Conservation (phyloP, 176 grass and related monocot genomes). For the Thinopyrum elongatum region DNA sequence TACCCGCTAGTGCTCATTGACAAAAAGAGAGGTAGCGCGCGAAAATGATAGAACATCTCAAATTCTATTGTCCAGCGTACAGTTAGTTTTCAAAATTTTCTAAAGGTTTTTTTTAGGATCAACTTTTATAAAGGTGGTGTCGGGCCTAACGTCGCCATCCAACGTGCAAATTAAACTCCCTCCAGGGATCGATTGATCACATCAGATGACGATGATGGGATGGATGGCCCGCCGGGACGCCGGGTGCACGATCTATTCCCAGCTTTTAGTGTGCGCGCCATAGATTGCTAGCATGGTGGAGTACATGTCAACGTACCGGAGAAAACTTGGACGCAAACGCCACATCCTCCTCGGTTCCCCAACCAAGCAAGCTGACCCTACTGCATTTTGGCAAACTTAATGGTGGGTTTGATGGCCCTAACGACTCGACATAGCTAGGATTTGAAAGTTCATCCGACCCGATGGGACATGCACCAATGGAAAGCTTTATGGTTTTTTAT, state of each 20-base stretch:
- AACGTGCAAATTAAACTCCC: conserved; percentile 9
- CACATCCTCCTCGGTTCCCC: neutral
- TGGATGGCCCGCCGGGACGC: neutral
- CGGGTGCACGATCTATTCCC: too few relatives aligned
- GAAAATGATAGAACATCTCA: neutral
- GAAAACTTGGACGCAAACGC: neutral
- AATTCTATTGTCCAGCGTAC: neutral
- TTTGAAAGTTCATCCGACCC: neutral
- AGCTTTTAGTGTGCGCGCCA: too few relatives aligned
- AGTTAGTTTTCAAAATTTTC: neutral
- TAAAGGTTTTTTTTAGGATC: too few relatives aligned
- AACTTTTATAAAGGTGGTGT: neutral
- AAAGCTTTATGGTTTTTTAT: neutral
- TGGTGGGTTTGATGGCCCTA: neutral
- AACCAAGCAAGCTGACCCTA: neutral
- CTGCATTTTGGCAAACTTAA: neutral
- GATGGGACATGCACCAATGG: neutral
- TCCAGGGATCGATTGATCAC: neutral
- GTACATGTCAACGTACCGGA: neutral
- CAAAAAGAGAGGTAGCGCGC: too few relatives aligned
- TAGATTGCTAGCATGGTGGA: too few relatives aligned
- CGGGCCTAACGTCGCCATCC: conserved; percentile 36
- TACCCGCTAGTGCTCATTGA: neutral
- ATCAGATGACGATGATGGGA: neutral
- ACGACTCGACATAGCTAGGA: neutral